Base-by-base conservation (phyloP, 2,329 filamentous ascomycete genomes). In the Rutstroemia sp. region DNA sequence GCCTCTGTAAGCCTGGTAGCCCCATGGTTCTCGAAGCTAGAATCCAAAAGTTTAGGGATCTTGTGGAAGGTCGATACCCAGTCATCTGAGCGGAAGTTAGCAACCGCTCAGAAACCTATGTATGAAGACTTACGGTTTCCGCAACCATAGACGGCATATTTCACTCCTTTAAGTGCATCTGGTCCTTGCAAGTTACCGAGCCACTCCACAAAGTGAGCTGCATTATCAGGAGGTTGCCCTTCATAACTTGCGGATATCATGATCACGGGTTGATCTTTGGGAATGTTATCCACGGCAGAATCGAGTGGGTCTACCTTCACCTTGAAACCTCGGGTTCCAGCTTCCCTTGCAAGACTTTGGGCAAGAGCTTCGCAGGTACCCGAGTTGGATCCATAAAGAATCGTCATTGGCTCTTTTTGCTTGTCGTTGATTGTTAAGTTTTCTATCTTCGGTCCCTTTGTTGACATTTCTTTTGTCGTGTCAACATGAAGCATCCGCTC, bases 351-450 rank as follows among this genome's bases (percentile, higher is more conserved):
- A 10, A 90, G 68, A 27, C 79, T 75, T 60, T 85, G 78, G 1
- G 87, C 83, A 47, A 90, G 76, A 1, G 82, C 76, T 68, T 90
- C 84, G 67, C 87, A 91, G 1, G 87, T 91, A 0, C 87, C 87
- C 2, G 82, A 83, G 66, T 89, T 89, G 17, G 84, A 87, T 2
- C 88, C 88, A 65, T 88, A 91, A 45, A 84, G 79, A 19, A 92
- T 78, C n/a, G 79, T 79, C 61, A 92, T 64, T 14, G 60, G 54
- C 37, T 65, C 64, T 38, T 63, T 53, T 37, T 25, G 17, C n/a
- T 55, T 37, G n/a, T 44, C 47, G 17, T 17, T 14, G 27, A 19
- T 50, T 7, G 25, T 44, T 37, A 49, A 49, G 19, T 12, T 55
- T 44, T 19, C 23, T 19, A 48, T 27, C 12, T 41, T 42, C 16